Percentiles rank a stretch among this genome's conserved stretches.
phyloP scores from a whole-genome alignment of 768 basidiomycete genomes.

The Saitozyma podzolica region DNA sequence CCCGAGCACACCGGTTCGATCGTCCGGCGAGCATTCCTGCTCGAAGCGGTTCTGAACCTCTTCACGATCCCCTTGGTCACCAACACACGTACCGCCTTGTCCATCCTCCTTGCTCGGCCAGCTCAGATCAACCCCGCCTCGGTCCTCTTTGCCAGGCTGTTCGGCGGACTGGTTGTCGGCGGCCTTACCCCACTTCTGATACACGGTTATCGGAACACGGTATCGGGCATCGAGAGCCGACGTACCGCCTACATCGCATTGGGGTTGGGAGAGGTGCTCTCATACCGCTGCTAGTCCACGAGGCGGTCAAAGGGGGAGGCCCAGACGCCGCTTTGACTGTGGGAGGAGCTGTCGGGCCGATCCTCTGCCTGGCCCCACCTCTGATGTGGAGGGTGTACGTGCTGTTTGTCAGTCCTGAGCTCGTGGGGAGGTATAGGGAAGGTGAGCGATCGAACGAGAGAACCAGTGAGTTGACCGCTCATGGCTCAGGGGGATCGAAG shows the following conservation, averaged over 20 bases:
- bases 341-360: slow-evolving; percentile 8
- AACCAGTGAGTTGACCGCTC: too few relatives aligned
- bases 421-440: slow-evolving; percentile 26
- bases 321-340: slow-evolving; percentile 13
- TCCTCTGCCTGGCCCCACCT: slow-evolving; percentile 22
- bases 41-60: slow-evolving; percentile 36
- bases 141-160: slow-evolving; percentile 28
- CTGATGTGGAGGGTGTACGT: slow-evolving; percentile 30
- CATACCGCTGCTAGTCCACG: slow-evolving; percentile 25
- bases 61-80: slow-evolving; percentile 37
- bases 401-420: slow-evolving; percentile 21
- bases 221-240: slow-evolving; percentile 17
- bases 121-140: slow-evolving; percentile 27
- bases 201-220: slow-evolving; percentile 15
- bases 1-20: slow-evolving; percentile 15
- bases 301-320: slow-evolving; percentile 14
- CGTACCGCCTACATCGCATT: slow-evolving; percentile 19
- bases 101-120: slow-evolving; percentile 26
- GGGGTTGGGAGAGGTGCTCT: slow-evolving; percentile 28
- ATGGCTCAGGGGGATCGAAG: too few relatives aligned
- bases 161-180: slow-evolving; percentile 32
- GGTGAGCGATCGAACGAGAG: too few relatives aligned
- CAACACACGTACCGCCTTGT: slow-evolving; percentile 22
- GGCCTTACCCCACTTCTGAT: slow-evolving; percentile 27
- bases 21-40: slow-evolving; percentile 35